Evolutionary conservation across 2,329 filamentous ascomycete genomes (phyloP).

Genomic region (Lecanicillium sp.): DNA sequence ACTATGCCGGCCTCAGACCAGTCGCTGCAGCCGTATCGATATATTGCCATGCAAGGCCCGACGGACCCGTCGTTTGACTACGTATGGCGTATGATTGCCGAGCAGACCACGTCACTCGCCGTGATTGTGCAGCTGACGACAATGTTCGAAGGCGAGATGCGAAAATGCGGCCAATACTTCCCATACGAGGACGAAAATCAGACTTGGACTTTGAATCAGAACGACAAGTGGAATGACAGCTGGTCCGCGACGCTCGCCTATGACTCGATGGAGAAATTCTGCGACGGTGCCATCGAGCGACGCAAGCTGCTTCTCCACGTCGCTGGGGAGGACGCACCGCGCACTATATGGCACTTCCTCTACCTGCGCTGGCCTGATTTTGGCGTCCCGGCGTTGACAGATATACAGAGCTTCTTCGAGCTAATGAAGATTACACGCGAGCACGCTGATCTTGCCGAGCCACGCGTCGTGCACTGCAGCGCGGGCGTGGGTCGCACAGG

Average conservation of each 20-base stretch:
- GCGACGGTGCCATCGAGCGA: constrained; percentile 59
- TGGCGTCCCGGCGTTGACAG: constrained; percentile 65
- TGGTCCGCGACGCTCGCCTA: constrained; percentile 66
- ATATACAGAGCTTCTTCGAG: constrained; percentile 61
- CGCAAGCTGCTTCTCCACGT: constrained; percentile 63
- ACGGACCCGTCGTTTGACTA: constrained; percentile 70
- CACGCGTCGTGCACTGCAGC: constrained; percentile 80
- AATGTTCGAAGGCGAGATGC: constrained; percentile 66
- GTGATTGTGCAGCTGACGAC: constrained; percentile 95
- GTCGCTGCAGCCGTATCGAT: constrained; percentile 44
- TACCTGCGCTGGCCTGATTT: constrained; percentile 91
- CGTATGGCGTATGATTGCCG: constrained; percentile 93
- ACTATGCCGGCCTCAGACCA: constrained; percentile 40
- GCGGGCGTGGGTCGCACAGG: constrained; percentile 91
- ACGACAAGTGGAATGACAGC: constrained; percentile 58
- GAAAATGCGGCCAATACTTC: constrained; percentile 91
- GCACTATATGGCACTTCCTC: constrained; percentile 73
- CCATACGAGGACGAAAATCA: constrained; percentile 52
- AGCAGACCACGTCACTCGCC: constrained; percentile 63
- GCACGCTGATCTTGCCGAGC: constrained; percentile 46
- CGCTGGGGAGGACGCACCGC: constrained; percentile 39
- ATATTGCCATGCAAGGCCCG: constrained; percentile 93
- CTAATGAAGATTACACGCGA: constrained; percentile 62
- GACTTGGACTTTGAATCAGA: constrained; percentile 53
- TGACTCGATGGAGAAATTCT: constrained; percentile 52